Conservation (phyloP, 148 eudicot species). For the Simmondsia chinensis region DNA sequence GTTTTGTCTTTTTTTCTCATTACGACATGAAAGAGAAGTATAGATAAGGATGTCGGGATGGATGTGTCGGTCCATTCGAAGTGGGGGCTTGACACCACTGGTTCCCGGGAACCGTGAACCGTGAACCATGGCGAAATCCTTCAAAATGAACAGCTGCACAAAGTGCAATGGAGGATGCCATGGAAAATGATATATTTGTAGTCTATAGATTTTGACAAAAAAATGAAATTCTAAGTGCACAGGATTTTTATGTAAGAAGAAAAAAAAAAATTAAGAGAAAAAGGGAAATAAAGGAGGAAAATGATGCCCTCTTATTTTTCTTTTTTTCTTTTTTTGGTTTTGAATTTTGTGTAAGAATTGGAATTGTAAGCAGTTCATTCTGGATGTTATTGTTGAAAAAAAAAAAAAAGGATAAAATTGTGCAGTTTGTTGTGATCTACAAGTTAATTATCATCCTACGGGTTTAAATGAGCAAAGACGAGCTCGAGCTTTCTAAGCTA, state of each 20-base stretch:
- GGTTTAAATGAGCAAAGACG: too few relatives aligned
- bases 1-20: too few relatives aligned
- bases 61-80: slow-evolving; percentile 84
- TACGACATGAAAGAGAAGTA: slow-evolving; percentile 18
- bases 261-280: slow-evolving; percentile 7
- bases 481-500: too few relatives aligned
- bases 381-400: too few relatives aligned
- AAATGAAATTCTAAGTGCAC: slow-evolving; percentile 3
- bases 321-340: slow-evolving; percentile 8
- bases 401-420: too few relatives aligned
- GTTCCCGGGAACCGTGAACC: slow-evolving; percentile 18
- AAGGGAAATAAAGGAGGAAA: slow-evolving; percentile 21
- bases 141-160: slow-evolving; percentile 35
- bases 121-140: slow-evolving; percentile 28
- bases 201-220: slow-evolving; percentile 11
- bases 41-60: slow-evolving; percentile 34
- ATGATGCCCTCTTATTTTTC: slow-evolving; percentile 14
- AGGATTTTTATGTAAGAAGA: slow-evolving; percentile 8
- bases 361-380: slow-evolving; percentile 32
- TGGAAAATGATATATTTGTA: slow-evolving; percentile 17
- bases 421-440: too few relatives aligned
- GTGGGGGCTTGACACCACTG: slow-evolving; percentile 64
- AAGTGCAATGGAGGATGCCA: slow-evolving; percentile 51
- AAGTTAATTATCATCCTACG: too few relatives aligned
- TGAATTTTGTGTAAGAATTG: slow-evolving; percentile 19